Conservation (phyloP, 2,329 filamentous ascomycete genomes). For the Daldinia sp. region DNA sequence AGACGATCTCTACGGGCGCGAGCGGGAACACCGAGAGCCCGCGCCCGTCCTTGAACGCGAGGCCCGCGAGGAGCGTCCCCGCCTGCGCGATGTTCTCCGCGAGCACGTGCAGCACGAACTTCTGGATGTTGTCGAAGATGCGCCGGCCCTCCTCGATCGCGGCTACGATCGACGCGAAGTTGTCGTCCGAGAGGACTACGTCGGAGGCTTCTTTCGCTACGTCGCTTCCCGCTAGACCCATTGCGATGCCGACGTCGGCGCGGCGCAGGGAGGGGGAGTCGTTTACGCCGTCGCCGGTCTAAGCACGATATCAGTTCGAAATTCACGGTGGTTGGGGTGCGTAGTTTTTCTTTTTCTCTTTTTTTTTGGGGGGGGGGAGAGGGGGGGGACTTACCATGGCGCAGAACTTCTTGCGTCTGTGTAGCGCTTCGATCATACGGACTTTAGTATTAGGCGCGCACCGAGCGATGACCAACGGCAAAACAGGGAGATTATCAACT, state of each 20-base stretch:
- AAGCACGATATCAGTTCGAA: background rate
- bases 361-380: no score
- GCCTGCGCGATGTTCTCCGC: conserved; percentile 80
- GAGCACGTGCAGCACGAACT: conserved; percentile 77
- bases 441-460: conserved; percentile 79
- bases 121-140: conserved; percentile 82
- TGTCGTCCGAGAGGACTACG: conserved; percentile 78
- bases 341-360: no score
- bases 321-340: background rate
- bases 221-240: conserved; percentile 70
- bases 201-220: conserved; percentile 75
- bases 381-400: conserved; percentile 67
- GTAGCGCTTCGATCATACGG: conserved; percentile 79
- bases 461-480: conserved; percentile 76
- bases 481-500: conserved; percentile 72
- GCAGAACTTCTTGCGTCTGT: conserved; percentile 72
- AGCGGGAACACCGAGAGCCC: conserved; percentile 79
- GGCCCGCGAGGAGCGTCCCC: conserved; percentile 75
- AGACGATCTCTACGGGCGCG: conserved; percentile 80
- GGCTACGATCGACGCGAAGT: conserved; percentile 78
- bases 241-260: conserved; percentile 78
- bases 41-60: conserved; percentile 75
- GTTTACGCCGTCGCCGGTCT: conserved; percentile 79
- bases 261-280: conserved; percentile 77
- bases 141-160: conserved; percentile 78